These are phyloP conservation scores for Oryza meridionalis DNA, from an alignment of 176 grass and related monocot genomes.

Conservation along the genomic window DNA sequence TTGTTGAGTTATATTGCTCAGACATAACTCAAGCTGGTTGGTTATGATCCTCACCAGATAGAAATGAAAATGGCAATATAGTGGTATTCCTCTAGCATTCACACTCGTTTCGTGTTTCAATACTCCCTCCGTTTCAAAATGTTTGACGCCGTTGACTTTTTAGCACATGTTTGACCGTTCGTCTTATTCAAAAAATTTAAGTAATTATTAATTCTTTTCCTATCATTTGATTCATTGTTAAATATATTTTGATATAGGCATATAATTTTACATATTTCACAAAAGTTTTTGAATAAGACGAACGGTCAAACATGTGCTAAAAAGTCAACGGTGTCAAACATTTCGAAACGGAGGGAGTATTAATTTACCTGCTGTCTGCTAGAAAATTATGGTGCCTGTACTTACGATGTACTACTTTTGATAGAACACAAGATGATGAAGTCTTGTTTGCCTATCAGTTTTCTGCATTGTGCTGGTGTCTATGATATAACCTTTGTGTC, in stretches of 20 bases:
- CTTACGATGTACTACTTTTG: neutral
- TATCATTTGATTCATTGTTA: too few relatives aligned
- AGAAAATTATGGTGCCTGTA: neutral
- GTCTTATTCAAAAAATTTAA: too few relatives aligned
- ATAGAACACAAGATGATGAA: neutral
- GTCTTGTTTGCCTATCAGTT: neutral
- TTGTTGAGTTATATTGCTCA: neutral
- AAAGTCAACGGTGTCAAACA: too few relatives aligned
- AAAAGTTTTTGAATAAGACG: too few relatives aligned
- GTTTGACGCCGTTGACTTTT: too few relatives aligned
- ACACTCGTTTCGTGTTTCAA: neutral
- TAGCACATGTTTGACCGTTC: too few relatives aligned
- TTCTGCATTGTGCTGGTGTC: neutral
- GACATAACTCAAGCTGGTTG: constrained; percentile 53
- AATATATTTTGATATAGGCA: too few relatives aligned
- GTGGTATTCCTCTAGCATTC: constrained; percentile 28
- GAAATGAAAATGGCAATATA: constrained; percentile 94
- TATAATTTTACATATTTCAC: too few relatives aligned
- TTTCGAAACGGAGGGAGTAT: too few relatives aligned
- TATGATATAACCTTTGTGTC: neutral
- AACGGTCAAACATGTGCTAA: too few relatives aligned
- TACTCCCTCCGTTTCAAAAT: too few relatives aligned
- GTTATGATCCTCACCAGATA: constrained; percentile 87
- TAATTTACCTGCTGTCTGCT: neutral
- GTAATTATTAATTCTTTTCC: too few relatives aligned